Conservation (phyloP, 306 rosid genomes). For the Cicer judaicum region DNA sequence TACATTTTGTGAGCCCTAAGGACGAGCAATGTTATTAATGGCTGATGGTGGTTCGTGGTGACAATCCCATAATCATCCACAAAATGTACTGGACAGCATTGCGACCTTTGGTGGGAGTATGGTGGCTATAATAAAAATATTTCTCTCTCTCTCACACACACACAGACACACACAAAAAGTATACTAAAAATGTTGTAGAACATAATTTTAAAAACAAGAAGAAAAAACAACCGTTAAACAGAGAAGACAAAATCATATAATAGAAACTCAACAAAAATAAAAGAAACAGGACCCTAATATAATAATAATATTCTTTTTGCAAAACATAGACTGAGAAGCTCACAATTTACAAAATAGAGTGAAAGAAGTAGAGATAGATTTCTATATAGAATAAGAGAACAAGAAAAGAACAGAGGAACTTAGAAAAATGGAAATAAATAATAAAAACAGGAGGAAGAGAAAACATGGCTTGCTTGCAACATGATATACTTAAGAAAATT, state of each 20-base stretch:
- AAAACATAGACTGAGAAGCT: not conserved
- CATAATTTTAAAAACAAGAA: not conserved
- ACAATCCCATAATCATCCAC: not conserved
- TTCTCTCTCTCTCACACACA: too few relatives aligned
- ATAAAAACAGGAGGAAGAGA: not conserved
- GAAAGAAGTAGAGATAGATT: not conserved
- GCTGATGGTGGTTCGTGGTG: not conserved
- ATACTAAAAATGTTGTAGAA: slow-evolving; percentile 11
- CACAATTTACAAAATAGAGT: slow-evolving; percentile 7
- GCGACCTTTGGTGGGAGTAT: too few relatives aligned
- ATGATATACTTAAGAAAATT: not conserved
- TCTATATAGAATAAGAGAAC: not conserved
- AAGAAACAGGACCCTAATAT: not conserved
- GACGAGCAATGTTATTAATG: slow-evolving; percentile 1
- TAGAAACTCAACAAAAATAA: not conserved
- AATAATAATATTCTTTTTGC: slow-evolving; percentile 1
- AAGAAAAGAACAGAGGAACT: not conserved
- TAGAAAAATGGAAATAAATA: not conserved
- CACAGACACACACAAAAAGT: not conserved
- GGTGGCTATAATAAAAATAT: too few relatives aligned
- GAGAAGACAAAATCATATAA: not conserved
- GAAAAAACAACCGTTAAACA: slow-evolving; percentile 1
- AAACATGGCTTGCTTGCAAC: not conserved
- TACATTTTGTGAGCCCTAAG: slow-evolving; percentile 25
- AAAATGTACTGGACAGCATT: too few relatives aligned